Evolutionary conservation across 306 rosid genomes (phyloP).

Genomic region (Sicyos edulis): DNA sequence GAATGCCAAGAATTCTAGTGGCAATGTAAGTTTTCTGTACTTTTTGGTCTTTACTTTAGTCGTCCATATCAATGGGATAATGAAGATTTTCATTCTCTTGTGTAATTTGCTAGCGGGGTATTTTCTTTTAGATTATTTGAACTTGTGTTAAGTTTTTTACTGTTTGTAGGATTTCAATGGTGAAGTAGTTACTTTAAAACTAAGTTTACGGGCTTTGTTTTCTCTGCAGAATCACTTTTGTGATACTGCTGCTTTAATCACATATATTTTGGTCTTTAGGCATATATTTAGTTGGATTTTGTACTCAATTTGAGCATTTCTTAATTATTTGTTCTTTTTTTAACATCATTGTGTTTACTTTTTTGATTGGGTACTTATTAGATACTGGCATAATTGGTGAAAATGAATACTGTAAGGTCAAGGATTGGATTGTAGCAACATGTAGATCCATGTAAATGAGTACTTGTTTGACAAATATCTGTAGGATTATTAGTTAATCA

Average conservation of each 20-base stretch:
- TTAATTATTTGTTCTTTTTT: neutral
- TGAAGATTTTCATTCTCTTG: neutral
- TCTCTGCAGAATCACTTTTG: neutral
- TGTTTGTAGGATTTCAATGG: neutral
- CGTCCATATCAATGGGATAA: neutral
- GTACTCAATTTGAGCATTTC: neutral
- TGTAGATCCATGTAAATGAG: neutral
- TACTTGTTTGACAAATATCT: neutral
- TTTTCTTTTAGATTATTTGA: neutral
- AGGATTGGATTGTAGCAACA: conserved; percentile 1
- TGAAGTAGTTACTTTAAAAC: too few relatives aligned
- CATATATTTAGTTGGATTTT: neutral
- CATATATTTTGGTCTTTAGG: neutral
- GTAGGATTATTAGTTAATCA: neutral
- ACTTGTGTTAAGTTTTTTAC: neutral
- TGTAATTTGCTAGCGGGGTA: too few relatives aligned
- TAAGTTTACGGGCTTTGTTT: neutral
- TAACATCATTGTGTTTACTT: neutral
- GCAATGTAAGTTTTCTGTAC: conserved; percentile 51
- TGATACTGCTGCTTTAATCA: neutral
- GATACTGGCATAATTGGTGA: neutral
- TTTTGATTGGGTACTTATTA: neutral
- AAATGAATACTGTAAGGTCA: neutral
- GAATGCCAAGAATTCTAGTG: conserved; percentile 41
- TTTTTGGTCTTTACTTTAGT: conserved; percentile 16